A percentile compares a stretch with the other conserved stretches of the same genome.
These are phyloP conservation scores for Termitomyces titanicus DNA, from an alignment of 768 basidiomycete species.

Conservation along the genomic window DNA sequence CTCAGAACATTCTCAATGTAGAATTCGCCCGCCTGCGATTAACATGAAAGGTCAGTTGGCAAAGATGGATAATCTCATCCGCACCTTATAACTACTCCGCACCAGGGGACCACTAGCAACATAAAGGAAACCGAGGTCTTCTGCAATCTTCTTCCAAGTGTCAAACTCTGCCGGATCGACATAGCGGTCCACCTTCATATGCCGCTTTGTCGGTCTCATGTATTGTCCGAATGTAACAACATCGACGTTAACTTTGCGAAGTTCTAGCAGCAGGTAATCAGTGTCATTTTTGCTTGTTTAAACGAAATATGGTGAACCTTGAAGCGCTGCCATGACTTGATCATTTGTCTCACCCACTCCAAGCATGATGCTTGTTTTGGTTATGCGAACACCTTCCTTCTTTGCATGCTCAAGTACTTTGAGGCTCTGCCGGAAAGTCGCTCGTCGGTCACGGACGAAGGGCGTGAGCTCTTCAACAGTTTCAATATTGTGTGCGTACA, in stretches of 20 bases:
- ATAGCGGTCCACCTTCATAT: constrained; percentile 99
- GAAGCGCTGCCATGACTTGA: constrained; percentile 77
- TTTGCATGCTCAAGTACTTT: constrained; percentile 82
- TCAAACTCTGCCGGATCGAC: constrained; percentile 93
- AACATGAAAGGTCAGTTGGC: not conserved
- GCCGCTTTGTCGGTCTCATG: constrained; percentile 97
- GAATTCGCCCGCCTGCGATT: constrained; percentile 86
- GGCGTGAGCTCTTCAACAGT: constrained; percentile 94
- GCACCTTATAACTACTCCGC: constrained; percentile 94
- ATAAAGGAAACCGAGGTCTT: constrained; percentile 94
- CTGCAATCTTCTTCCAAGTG: constrained; percentile 85
- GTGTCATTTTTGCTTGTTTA: not conserved
- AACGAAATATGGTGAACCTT: constrained; percentile 38
- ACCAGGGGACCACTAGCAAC: constrained; percentile 97
- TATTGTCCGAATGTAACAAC: constrained; percentile 99
- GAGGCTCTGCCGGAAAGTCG: constrained; percentile 84
- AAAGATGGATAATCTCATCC: constrained; percentile 8
- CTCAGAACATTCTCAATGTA: constrained; percentile 89
- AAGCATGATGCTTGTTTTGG: constrained; percentile 98
- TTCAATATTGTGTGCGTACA: constrained; percentile 97
- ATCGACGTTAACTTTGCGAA: constrained; percentile 86
- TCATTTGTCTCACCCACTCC: constrained; percentile 90
- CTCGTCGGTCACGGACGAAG: constrained; percentile 91
- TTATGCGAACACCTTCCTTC: constrained; percentile 77
- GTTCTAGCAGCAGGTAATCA: constrained; percentile 47